These are phyloP conservation scores for Vachellia pachyceras DNA, from an alignment of 306 rosid species.

Conservation along the genomic window DNA sequence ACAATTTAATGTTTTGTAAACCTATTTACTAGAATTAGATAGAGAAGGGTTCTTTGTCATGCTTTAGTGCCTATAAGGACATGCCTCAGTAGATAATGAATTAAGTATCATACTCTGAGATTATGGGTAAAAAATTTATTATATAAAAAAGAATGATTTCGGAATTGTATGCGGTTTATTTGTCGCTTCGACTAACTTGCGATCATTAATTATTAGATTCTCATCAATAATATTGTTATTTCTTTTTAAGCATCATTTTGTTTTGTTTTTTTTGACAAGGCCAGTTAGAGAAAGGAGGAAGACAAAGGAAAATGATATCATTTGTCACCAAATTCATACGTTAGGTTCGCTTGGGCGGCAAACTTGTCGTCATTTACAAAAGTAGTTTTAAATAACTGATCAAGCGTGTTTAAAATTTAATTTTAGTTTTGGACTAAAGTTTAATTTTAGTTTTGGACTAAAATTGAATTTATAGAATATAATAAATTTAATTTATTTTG, in stretches of 20 bases:
- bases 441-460: neutral
- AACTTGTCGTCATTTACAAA: neutral
- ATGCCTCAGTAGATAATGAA: too few species aligned
- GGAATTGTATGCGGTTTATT: conserved; percentile 36
- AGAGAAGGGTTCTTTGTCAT: too few species aligned
- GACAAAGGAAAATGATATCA: conserved; percentile 13
- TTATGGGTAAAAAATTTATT: too few species aligned
- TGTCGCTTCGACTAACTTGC: conserved; percentile 28
- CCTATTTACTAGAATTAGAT: too few species aligned
- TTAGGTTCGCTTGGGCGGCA: conserved; percentile 39
- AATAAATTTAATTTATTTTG: too few species aligned
- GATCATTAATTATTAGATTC: conserved; percentile 22
- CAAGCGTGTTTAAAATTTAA: too few species aligned
- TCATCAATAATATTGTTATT: conserved; percentile 14
- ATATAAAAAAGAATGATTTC: conserved; percentile 37
- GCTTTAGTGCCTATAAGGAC: too few species aligned
- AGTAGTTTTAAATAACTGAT: neutral
- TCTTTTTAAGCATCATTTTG: conserved; percentile 2
- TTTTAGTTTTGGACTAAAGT: too few species aligned
- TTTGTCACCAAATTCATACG: conserved; percentile 42
- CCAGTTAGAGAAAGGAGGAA: neutral
- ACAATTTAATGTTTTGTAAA: too few species aligned
- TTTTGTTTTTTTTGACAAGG: neutral
- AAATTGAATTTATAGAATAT: too few species aligned
- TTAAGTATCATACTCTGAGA: too few species aligned